phyloP scores from a whole-genome alignment of 108 stramenopile species.

The Seminavis robusta region DNA sequence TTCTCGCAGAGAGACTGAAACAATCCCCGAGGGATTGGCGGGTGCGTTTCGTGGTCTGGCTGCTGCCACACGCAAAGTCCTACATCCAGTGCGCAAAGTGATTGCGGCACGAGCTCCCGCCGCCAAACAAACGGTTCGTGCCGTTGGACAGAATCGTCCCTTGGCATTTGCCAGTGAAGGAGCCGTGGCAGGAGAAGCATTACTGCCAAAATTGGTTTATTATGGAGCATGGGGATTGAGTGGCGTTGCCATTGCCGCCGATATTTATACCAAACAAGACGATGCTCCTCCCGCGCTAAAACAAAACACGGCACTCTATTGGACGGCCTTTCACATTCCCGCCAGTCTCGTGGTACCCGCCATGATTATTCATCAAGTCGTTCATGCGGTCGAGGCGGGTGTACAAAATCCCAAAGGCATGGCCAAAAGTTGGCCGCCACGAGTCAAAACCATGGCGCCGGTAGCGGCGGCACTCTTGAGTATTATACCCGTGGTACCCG shows the following conservation, averaged over 20 bases:
- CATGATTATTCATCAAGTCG: conserved; percentile 17
- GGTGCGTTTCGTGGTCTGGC: conserved; percentile 17
- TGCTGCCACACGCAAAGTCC: conserved; percentile 2
- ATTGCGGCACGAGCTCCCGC: not conserved
- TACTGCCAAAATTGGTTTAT: conserved; percentile 14
- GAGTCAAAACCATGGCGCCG: conserved; percentile 10
- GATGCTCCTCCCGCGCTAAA: conserved; percentile 6
- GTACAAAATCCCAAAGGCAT: conserved; percentile 10
- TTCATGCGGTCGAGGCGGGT: not conserved
- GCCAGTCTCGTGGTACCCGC: conserved; percentile 22
- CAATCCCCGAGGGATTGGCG: too few species aligned
- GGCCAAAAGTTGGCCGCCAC: conserved; percentile 1
- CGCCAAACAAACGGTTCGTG: conserved; percentile 15
- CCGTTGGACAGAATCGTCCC: conserved; percentile 11
- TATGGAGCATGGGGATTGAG: conserved; percentile 14
- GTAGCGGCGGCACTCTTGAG: conserved; percentile 19
- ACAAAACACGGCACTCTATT: conserved; percentile 11
- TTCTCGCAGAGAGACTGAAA: too few species aligned
- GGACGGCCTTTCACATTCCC: conserved; percentile 27
- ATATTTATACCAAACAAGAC: conserved; percentile 16
- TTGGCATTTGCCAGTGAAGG: conserved; percentile 32
- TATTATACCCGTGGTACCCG: conserved; percentile 22
- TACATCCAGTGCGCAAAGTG: not conserved
- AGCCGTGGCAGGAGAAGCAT: conserved; percentile 18
- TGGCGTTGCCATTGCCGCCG: conserved; percentile 16